Base-by-base conservation (phyloP, 2,329 filamentous ascomycete genomes). In the Fusarium oligoseptatum region DNA sequence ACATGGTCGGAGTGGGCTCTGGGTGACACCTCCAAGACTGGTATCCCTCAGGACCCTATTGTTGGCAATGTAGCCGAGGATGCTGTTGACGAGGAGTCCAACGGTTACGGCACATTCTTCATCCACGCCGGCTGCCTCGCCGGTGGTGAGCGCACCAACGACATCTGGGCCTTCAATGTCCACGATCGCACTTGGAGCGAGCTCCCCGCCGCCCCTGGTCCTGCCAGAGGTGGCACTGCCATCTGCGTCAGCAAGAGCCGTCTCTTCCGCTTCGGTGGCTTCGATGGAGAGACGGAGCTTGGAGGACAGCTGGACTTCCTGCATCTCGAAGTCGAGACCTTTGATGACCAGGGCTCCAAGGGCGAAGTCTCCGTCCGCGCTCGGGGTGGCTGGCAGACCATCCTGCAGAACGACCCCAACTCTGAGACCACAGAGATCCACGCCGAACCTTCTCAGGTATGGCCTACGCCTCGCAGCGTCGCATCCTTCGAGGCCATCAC, bases 211-310 rank as follows among this genome's bases (percentile, higher is more conserved):
- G 94, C 93, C 0, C 93, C 93, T 0, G 92, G 88, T 1, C 89
- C 92, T 9, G 84, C 89, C 0, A 88, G 94, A 57, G 91, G 91
- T 24, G 94, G 93, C 2, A 85, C 93, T 0, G 89, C 90, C 5
- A 90, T 97, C 29, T 90, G 92, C 1, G 88, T 92, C 62, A 87
- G 87, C 52, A 87, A 88, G 64, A 90, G 89, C 27, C 88, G 90
- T 27, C 81, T 97, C 8, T 97, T 92, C 83, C 89, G 94, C 32
- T 95, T 95, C 85, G 94, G 94, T 71, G 95, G 95, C 0, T 96
- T 92, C 76, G 93, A 96, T 80, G 94, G 93, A 1, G 85, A 87
- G 52, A 84, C 79, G 0, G 93, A 95, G 78, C 85, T 94, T 57
- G 94, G 94, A 17, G 94, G 93, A 0, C 87, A 88, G 68, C 79